phyloP scores from a whole-genome alignment of 495 filamentous ascomycete species.

The Lepraria neglecta region DNA sequence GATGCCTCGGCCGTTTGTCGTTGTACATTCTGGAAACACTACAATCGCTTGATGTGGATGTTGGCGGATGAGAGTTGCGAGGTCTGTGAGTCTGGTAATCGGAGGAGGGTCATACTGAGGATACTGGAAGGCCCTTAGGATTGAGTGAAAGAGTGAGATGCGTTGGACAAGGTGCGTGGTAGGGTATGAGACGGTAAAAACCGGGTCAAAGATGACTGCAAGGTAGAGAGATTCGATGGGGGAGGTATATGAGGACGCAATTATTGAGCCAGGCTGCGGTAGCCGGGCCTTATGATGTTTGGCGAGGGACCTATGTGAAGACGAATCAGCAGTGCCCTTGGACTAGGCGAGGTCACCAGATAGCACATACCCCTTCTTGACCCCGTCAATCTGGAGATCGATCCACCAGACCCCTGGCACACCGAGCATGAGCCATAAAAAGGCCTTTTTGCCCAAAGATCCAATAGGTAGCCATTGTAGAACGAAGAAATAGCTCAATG shows the following conservation, averaged over 20 bases:
- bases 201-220: constrained; percentile 91
- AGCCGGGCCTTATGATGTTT: constrained; percentile 60
- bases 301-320: constrained; percentile 44
- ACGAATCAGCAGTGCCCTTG: constrained; percentile 1
- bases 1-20: constrained; percentile 89
- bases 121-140: constrained; percentile 62
- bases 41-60: constrained; percentile 71
- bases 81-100: constrained; percentile 48
- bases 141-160: constrained; percentile 67
- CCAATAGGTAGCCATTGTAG: constrained; percentile 86
- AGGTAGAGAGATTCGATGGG: constrained; percentile 92
- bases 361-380: constrained; percentile 66
- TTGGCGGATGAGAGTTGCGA: constrained; percentile 54
- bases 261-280: constrained; percentile 68
- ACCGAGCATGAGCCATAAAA: constrained; percentile 77
- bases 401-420: constrained; percentile 96
- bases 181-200: constrained; percentile 83
- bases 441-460: constrained; percentile 67
- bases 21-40: constrained; percentile 87
- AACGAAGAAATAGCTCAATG: constrained; percentile 65
- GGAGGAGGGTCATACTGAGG: constrained; percentile 46
- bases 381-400: constrained; percentile 91
- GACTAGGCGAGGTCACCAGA: neutral
- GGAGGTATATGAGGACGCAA: constrained; percentile 84
- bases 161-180: constrained; percentile 62